A percentile compares a stretch with the other conserved stretches of the same genome.
Conservation (phyloP, 371 early-diverging fungal genomes). For the Rhizopus stolonifer region DNA sequence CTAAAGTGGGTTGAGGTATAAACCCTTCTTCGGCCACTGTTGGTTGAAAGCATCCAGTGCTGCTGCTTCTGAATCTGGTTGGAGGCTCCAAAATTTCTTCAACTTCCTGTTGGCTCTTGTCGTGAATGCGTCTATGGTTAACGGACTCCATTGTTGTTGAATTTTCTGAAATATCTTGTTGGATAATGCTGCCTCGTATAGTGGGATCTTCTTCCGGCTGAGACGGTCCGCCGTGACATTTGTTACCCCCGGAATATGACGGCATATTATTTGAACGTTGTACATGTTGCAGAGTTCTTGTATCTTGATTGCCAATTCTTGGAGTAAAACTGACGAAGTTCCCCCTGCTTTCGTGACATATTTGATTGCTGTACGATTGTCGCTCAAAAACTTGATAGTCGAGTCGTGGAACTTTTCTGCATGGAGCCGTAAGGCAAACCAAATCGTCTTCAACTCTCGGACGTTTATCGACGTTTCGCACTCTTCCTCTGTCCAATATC, state of each 20-base stretch:
- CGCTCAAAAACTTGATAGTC: conserved; percentile 7
- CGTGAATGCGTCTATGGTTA: conserved; percentile 16
- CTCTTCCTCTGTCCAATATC: conserved; percentile 19
- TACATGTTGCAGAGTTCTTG: conserved; percentile 18
- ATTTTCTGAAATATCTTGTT: conserved; percentile 5
- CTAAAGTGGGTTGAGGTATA: conserved; percentile 13
- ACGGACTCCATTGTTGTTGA: conserved; percentile 9
- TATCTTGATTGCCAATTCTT: conserved; percentile 15
- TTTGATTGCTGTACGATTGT: conserved; percentile 19
- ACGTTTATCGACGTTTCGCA: conserved; percentile 21
- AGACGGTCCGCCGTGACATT: conserved; percentile 15
- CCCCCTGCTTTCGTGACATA: conserved; percentile 21
- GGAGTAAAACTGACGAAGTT: conserved; percentile 10
- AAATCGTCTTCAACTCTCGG: conserved; percentile 19
- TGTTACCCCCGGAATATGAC: conserved; percentile 13
- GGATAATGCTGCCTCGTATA: conserved; percentile 17
- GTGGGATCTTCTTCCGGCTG: conserved; percentile 4
- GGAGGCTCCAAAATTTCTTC: conserved; percentile 7
- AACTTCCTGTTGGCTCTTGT: conserved; percentile 8
- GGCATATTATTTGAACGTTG: conserved; percentile 8
- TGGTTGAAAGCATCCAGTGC: conserved; percentile 13
- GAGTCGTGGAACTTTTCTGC: conserved; percentile 6
- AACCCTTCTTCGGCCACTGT: conserved; percentile 1
- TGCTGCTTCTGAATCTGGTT: conserved; percentile 1
- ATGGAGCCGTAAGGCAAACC: conserved; percentile 15